These are phyloP conservation scores for Hymenoscyphus fraxineus DNA, from an alignment of 2,329 filamentous ascomycete species.

Conservation along the genomic window DNA sequence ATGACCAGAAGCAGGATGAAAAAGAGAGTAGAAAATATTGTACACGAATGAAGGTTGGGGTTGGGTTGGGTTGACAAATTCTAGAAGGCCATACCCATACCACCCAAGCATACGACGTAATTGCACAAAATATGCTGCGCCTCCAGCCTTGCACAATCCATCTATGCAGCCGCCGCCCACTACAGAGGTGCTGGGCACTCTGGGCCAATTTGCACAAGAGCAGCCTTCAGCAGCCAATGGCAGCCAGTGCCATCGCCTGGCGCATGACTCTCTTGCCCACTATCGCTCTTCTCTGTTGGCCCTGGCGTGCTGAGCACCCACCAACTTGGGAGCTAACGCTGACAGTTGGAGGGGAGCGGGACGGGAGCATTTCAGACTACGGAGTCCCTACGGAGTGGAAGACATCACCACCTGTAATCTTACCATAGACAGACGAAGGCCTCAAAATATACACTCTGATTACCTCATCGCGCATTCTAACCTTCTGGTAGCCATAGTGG, in stretches of 20 bases:
- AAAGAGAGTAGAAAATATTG: background rate
- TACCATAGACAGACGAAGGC: too few relatives aligned
- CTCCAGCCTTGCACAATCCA: background rate
- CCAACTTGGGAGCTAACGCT: background rate
- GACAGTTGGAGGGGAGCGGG: background rate
- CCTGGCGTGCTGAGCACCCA: too few relatives aligned
- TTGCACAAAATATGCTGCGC: background rate
- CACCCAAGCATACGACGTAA: background rate
- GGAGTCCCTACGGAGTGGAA: background rate
- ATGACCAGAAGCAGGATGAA: background rate
- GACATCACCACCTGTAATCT: background rate
- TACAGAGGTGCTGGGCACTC: too few relatives aligned
- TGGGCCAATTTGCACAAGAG: too few relatives aligned
- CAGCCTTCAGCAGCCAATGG: too few relatives aligned
- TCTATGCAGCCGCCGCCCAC: background rate
- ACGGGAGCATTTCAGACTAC: too few relatives aligned
- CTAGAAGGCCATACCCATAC: background rate
- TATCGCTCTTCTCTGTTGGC: too few relatives aligned
- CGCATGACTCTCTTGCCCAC: too few relatives aligned
- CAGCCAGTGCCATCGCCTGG: too few relatives aligned
- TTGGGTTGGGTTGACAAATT: background rate
- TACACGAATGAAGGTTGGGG: background rate
- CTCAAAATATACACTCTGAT: background rate
- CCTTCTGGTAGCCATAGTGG: background rate
- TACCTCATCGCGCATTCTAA: background rate